phyloP scores from a whole-genome alignment of 78 protist species.

The Corallochytrium limacisporum region DNA sequence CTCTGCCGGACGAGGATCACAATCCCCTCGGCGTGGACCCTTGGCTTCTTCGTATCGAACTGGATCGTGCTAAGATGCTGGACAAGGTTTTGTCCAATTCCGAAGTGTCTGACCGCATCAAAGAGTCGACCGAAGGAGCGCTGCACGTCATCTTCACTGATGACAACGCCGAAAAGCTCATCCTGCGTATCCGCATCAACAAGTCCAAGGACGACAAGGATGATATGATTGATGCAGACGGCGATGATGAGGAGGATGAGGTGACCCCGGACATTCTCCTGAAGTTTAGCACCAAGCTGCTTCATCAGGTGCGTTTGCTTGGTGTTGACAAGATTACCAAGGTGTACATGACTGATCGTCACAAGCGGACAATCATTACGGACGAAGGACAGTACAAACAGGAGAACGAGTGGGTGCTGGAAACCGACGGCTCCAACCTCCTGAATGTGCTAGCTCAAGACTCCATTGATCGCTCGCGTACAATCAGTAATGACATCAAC shows the following conservation, averaged over 20 bases:
- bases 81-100: slow-evolving; percentile 46
- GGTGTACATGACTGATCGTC: slow-evolving; percentile 14
- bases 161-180: slow-evolving; percentile 72
- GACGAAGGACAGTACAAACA: slow-evolving; percentile 7
- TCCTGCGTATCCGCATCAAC: slow-evolving; percentile 57
- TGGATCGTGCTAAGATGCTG: slow-evolving; percentile 45
- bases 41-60: slow-evolving; percentile 80
- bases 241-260: slow-evolving; percentile 23
- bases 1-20: slow-evolving; percentile 25
- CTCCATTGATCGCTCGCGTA: slow-evolving; percentile 68
- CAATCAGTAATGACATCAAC: slow-evolving; percentile 79
- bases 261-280: no score
- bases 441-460: slow-evolving; percentile 49
- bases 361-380: not conserved
- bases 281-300: no score
- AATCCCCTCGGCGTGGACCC: slow-evolving; percentile 8
- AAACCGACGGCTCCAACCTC: slow-evolving; percentile 81
- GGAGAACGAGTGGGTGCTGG: slow-evolving; percentile 57
- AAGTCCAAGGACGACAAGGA: slow-evolving; percentile 7
- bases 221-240: no score
- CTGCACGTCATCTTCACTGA: slow-evolving; percentile 51
- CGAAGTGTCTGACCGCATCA: slow-evolving; percentile 47
- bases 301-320: not conserved
- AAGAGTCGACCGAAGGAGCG: slow-evolving; percentile 21
- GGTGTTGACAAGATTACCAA: not conserved